Base-by-base conservation (phyloP, 2,329 filamentous ascomycete species). In the Dactylellina sp. region DNA sequence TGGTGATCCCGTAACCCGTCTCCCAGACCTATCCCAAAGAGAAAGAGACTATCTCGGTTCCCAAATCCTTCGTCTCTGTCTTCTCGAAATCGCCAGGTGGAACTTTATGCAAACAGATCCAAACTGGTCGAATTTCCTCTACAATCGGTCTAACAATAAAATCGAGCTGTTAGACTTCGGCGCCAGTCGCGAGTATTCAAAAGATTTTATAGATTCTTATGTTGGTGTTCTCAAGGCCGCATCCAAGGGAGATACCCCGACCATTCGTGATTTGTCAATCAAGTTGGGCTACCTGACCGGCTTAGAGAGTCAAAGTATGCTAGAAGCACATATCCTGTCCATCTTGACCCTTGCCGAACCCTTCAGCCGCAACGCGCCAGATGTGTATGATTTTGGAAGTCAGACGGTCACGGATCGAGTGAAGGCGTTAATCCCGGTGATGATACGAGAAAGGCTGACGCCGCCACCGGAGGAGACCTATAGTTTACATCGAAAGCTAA, bases 111-210 rank as follows among this genome's bases (percentile, higher is more conserved):
- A 99, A 83, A 99, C 95, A 3, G 95, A 99, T 80, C 95, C 95
- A 42, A 99, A 99, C 84, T 99, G 95, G 95, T 98, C 94, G 35
- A 99, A 99, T 82, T 99, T 99, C 81, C 85, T 98, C 18, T 99
- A 92, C 84, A 95, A 98, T 78, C 84, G 88, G 0, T 78, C 83
- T 18, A 88, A 85, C 2, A 84, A 88, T 78, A 90, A 88, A 79
- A 89, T 99, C 12, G 93, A 97, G 81, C 87, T 99, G 0, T 88
- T 99, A 59, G 96, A 99, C 82, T 99, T 99, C 81, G 95, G 95
- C 71, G 95, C 95, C 37, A 93, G 90, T 18, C 86, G 95, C 78
- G 94, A 93, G 77, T 99, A 89, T 80, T 92, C 93, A 0, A 85
- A 87, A 40, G 83, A 86, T 12, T 99, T 99, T 79, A 89, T 98